These are phyloP conservation scores for Amesomyces nigricolor DNA, from an alignment of 2,329 filamentous ascomycete genomes.

Conservation along the genomic window DNA sequence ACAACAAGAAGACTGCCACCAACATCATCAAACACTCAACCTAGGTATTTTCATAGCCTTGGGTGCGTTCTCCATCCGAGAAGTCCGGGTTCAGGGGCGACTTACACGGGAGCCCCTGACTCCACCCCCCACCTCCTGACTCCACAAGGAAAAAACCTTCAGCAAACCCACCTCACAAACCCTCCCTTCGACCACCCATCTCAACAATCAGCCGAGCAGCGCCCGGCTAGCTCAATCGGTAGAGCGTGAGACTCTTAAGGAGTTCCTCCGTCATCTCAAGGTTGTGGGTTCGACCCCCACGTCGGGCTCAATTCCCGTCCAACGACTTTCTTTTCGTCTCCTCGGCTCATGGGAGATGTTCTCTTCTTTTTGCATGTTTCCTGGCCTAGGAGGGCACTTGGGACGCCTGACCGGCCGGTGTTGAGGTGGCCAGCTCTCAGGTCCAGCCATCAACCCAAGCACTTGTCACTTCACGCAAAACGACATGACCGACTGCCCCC, in stretches of 20 bases:
- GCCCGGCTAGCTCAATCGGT: constrained; percentile 62
- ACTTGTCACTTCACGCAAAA: neutral
- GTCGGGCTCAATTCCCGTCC: constrained; percentile 25
- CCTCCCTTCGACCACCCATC: neutral
- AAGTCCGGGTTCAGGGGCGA: too few species aligned
- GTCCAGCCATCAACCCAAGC: neutral
- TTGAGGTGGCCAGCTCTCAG: too few species aligned
- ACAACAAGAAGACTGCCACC: too few species aligned
- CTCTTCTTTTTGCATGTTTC: neutral
- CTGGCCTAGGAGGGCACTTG: too few species aligned
- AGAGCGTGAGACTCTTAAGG: constrained; percentile 66
- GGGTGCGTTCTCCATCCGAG: too few species aligned
- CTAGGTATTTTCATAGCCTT: neutral
- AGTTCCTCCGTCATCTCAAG: constrained; percentile 22
- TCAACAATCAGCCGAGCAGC: constrained; percentile 4
- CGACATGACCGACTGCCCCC: too few species aligned
- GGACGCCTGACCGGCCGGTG: too few species aligned
- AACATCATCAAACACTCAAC: too few species aligned
- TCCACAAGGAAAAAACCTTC: neutral
- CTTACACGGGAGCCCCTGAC: too few species aligned
- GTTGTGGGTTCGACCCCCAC: constrained; percentile 27
- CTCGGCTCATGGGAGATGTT: neutral
- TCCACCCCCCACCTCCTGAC: too few species aligned
- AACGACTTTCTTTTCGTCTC: neutral
- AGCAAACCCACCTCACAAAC: neutral